phyloP scores from a whole-genome alignment of 1,284 basidiomycete genomes.

The Cryptococcus sp. region DNA sequence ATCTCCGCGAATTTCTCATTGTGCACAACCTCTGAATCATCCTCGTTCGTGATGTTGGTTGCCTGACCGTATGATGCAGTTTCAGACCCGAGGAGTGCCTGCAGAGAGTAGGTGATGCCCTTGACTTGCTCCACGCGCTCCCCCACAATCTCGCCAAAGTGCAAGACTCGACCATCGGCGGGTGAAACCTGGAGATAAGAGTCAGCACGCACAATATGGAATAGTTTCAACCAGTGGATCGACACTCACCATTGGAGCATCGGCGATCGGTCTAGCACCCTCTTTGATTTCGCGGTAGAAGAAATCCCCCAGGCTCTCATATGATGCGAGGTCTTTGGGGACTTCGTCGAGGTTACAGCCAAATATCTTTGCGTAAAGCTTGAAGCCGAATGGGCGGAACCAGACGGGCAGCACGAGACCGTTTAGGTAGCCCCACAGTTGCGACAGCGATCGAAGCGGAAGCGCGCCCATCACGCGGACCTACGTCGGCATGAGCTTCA shows the following conservation, averaged over 20 bases:
- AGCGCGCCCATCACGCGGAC: conserved; percentile 94
- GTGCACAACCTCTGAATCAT: conserved; percentile 31
- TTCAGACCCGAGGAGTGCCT: conserved; percentile 78
- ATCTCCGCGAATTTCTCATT: conserved; percentile 92
- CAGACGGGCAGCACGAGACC: conserved; percentile 88
- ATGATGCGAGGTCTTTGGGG: conserved; percentile 75
- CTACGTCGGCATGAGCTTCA: conserved; percentile 36
- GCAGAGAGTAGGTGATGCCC: conserved; percentile 93
- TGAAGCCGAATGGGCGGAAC: conserved; percentile 87
- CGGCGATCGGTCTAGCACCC: conserved; percentile 77
- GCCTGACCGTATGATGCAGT: conserved; percentile 31
- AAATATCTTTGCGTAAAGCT: conserved; percentile 81
- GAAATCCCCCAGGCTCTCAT: conserved; percentile 86
- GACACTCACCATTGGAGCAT: conserved; percentile 68
- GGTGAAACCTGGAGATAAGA: conserved; percentile 69
- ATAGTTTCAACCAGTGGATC: not conserved
- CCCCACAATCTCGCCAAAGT: conserved; percentile 85
- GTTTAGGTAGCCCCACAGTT: conserved; percentile 95
- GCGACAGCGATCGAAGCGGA: conserved; percentile 88
- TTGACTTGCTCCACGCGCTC: conserved; percentile 92
- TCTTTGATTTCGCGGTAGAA: conserved; percentile 88
- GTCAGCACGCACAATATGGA: conserved; percentile 2
- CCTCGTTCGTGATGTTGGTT: conserved; percentile 7
- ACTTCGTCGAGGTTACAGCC: conserved; percentile 94
- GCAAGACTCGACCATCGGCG: conserved; percentile 88